Evolutionary conservation across 192 early-diverging fungal genomes (phyloP).

Genomic region (Endogone sp.): DNA sequence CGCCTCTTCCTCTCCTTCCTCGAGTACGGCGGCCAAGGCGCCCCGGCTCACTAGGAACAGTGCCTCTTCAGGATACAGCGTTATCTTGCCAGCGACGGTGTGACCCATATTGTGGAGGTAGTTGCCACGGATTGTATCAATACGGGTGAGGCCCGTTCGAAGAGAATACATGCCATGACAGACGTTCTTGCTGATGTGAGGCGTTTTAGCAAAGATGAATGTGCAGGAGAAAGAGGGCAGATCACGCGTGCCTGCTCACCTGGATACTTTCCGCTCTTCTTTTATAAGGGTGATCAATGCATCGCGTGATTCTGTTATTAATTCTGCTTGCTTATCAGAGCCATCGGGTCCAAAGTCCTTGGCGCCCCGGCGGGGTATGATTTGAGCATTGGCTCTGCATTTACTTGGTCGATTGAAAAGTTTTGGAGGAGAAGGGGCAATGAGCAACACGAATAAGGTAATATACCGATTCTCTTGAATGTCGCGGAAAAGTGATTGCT

Average conservation of each 20-base stretch:
- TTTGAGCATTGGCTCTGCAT: background rate
- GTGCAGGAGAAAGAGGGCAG: too few relatives aligned
- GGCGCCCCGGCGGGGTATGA: background rate
- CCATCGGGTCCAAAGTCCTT: background rate
- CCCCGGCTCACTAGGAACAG: constrained; percentile 42
- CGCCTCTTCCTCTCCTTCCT: background rate
- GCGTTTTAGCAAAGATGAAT: too few relatives aligned
- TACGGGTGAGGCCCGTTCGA: constrained; percentile 18
- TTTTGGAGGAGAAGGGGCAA: background rate
- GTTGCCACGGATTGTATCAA: constrained; percentile 28
- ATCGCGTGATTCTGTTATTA: background rate
- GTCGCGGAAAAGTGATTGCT: too few relatives aligned
- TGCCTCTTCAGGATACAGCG: constrained; percentile 44
- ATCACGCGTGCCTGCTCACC: too few relatives aligned
- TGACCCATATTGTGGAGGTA: constrained; percentile 47
- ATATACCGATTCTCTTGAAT: too few relatives aligned
- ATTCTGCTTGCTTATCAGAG: background rate
- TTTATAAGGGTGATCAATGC: background rate
- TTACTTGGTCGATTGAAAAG: background rate
- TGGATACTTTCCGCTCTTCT: background rate
- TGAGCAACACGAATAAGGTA: background rate
- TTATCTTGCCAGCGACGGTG: constrained; percentile 24
- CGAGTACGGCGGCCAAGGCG: constrained; percentile 16
- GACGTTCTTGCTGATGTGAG: background rate
- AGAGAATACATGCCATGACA: background rate